Percentiles rank a stretch among this genome's conserved stretches.
These are phyloP conservation scores for Asclepias syriaca DNA, from an alignment of 257 asterid species.

Conservation along the genomic window DNA sequence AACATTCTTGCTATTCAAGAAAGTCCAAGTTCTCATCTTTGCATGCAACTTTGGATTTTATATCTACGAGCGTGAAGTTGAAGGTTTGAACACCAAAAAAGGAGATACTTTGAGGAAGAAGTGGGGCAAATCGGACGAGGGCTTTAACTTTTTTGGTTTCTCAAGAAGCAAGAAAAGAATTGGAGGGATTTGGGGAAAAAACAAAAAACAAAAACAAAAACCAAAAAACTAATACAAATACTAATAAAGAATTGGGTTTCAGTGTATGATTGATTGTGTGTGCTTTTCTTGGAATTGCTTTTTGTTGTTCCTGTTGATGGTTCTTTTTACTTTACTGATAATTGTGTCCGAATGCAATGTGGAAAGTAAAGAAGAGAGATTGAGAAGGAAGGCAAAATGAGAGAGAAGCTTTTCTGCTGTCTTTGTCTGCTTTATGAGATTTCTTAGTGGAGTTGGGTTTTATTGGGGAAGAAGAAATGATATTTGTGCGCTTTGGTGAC, in stretches of 20 bases:
- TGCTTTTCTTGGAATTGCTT: constrained; percentile 1
- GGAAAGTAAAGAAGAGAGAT: not conserved
- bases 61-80: constrained; percentile 15
- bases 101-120: constrained; percentile 61
- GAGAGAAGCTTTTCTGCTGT: not conserved
- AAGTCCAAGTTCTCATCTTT: constrained; percentile 12
- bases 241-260: not conserved
- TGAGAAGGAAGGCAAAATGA: not conserved
- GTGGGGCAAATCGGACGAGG: constrained; percentile 38
- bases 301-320: not conserved
- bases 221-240: not conserved
- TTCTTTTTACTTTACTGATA: not conserved
- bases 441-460: not conserved
- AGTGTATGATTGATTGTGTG: not conserved
- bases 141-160: constrained; percentile 42
- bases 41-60: constrained; percentile 13
- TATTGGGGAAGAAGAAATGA: not conserved
- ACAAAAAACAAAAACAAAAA: not conserved
- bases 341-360: not conserved
- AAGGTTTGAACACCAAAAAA: constrained; percentile 10
- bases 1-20: constrained; percentile 1
- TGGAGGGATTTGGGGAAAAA: constrained; percentile 19
- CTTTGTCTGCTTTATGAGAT: constrained; percentile 3
- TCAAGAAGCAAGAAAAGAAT: constrained; percentile 71
- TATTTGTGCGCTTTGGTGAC: not conserved